Evolutionary conservation across 1,139 yeast genomes (phyloP), one percentile per base, ranked within the genome.

Genomic region (Candida mesenterica): DNA sequence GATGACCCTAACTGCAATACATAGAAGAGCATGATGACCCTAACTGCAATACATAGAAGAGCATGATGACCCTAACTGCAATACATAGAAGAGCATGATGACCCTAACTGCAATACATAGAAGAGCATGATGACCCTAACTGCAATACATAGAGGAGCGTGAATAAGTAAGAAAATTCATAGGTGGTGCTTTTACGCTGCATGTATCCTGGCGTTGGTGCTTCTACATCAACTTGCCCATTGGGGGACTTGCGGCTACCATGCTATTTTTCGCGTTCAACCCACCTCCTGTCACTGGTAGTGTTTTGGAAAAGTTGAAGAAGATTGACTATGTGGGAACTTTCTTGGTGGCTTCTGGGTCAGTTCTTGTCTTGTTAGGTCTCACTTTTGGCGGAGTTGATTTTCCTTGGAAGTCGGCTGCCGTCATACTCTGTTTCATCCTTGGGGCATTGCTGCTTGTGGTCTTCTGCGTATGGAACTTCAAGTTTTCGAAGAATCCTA

Each of bases 121-220:
- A n/a, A n/a, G n/a, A n/a, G n/a, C n/a, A n/a, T n/a, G n/a, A n/a
- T n/a, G n/a, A n/a, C n/a, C n/a, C n/a, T n/a, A n/a, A n/a, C n/a
- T n/a, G n/a, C n/a, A n/a, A n/a, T n/a, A n/a, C n/a, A n/a, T n/a
- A n/a, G n/a, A n/a, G n/a, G n/a, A n/a, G n/a, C n/a, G n/a, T n/a
- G n/a, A n/a, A n/a, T n/a, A n/a, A n/a, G n/a, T n/a, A n/a, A n/a
- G n/a, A n/a, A n/a, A n/a, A n/a, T 62, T 82, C 36, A 51, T 82
- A 23, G 89, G 89, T 18, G 89, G 88, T 24, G 80, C 82, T 1
- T 74, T 81, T 46, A 68, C 84, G 2, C 53, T 75, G n/a, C 65
- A 74, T 33, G 79, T 76, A 2, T 63, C 78, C 15, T 84, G 90
- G 90, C 68, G 92, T 52, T 83, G 90, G 90, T 79, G 87, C 47